Evolutionary conservation across 441 rosid species (phyloP), one percentile per base, ranked within the genome.

Genomic region (Flueggea neowawraea): DNA sequence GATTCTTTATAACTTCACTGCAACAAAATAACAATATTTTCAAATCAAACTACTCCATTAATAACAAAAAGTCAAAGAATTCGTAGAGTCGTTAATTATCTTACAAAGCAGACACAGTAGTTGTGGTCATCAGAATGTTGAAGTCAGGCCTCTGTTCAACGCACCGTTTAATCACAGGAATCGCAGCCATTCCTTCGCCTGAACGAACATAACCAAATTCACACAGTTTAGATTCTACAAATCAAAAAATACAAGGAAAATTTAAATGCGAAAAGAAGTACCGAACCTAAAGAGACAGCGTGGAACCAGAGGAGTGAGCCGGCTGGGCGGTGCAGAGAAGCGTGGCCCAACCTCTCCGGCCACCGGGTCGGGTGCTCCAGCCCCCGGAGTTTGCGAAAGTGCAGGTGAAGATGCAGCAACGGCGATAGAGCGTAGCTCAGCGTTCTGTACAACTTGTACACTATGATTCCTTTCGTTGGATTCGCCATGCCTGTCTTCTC

Each of bases 151-250:
- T 75, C 69, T 60, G 54, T 13, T 66, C 79, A 57, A 71, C 60
- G 71, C 91, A 89, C 33, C 60, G 75, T 72, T 71, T 83, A 60
- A 94, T 84, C 45, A 94, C 88, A 1, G 97, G 97, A 82, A 94
- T 80, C 12, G 88, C 88, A 50, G 91, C 96, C 91, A 94, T 89
- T 73, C 97, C 97, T 79, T 94, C 99, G 65, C 99, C 96, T 87
- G 60, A 31, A 56, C 6, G 6, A 61, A 11, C 44, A n/a, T 22
- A 33, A 16, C 55, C 8, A 10, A 11, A 12, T 47, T 33, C 28
- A 22, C 28, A 22, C 28, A 22, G 1, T 36, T 22, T 6, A 9
- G 43, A 28, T 10, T 13, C 10, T 4, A 6, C 31, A n/a, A 43
- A 22, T 11, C 5, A 15, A 39, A 53, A 1, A 8, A n/a, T 12